Evolutionary conservation across 345 rosid genomes (phyloP).

Genomic region (Populus nigra): DNA sequence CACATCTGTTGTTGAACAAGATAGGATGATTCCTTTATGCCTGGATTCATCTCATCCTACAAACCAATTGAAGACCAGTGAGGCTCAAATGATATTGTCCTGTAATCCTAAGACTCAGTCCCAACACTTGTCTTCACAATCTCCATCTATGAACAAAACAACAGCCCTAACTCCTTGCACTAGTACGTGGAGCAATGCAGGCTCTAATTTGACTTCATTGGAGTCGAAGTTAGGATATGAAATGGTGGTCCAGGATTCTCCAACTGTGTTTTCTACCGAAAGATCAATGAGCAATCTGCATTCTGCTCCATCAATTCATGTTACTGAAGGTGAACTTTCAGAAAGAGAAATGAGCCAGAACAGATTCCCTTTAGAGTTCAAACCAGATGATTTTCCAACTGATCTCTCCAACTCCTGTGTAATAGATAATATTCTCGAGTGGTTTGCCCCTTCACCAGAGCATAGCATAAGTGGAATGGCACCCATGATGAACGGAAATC

Average conservation of each 20-base stretch:
- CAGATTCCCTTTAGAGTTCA: conserved; percentile 35
- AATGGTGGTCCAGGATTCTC: conserved; percentile 1
- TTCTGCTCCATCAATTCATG: conserved; percentile 13
- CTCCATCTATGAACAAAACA: conserved; percentile 18
- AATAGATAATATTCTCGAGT: conserved; percentile 50
- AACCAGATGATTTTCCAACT: conserved; percentile 33
- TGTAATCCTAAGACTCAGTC: not conserved
- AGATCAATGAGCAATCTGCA: conserved; percentile 11
- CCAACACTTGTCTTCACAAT: conserved; percentile 14
- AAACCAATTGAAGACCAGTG: not conserved
- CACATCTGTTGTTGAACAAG: conserved; percentile 20
- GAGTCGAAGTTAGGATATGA: conserved; percentile 31
- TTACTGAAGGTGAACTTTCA: conserved; percentile 17
- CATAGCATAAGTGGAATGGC: conserved; percentile 21
- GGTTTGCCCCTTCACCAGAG: conserved; percentile 47
- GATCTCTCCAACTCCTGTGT: conserved; percentile 45
- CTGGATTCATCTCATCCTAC: conserved; percentile 10
- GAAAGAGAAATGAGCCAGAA: conserved; percentile 25
- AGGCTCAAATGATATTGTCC: conserved; percentile 15
- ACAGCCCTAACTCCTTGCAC: conserved; percentile 30
- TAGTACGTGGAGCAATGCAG: conserved; percentile 40
- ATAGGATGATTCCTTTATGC: conserved; percentile 11
- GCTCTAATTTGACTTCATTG: conserved; percentile 42
- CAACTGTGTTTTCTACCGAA: conserved; percentile 1
- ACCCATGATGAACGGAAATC: conserved; percentile 16